Evolutionary conservation across 768 basidiomycete species (phyloP), one percentile per base, ranked within the genome.

Genomic region (Mycena sanguinolenta): DNA sequence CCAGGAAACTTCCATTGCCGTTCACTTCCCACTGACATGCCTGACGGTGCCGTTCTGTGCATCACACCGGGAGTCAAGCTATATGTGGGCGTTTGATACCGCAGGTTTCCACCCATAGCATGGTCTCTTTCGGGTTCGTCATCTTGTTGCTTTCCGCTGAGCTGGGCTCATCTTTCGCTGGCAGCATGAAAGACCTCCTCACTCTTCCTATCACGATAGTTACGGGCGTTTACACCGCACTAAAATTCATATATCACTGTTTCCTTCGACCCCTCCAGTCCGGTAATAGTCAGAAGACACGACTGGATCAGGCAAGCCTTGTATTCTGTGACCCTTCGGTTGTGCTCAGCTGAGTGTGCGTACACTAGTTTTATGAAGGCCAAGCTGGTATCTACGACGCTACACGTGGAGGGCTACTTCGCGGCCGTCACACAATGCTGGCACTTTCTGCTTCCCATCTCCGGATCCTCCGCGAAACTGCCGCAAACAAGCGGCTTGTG

Each of bases 361-460:
- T n/a, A 21, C 19, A 28, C 4, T 32, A 55, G 54, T 55, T 34
- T 4, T n/a, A 55, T n/a, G 19, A 13, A 21, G 54, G 54, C 8
- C 54, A 55, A n/a, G 32, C 54, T 12, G 32, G 13, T 6, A 34
- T 52, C 30, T 34, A 55, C 21, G 54, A 55, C 10, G 6, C 32
- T n/a, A 34, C 21, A 17, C 54, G 30, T 1, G 32, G 32, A 1
- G 32, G 32, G 19, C 21, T 34, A 19, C 19, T 34, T 19, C 54
- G 27, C 32, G 54, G 54, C 8, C 54, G 54, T n/a, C 12, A 55
- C 32, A 34, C 54, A 3, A 85, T 63, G 62, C 50, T 63, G 3
- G 38, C 83, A 62, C 83, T 94, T n/a, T 86, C 87, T 4, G 90
- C 91, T 0, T 85, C 86, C 38, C 92, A 93, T 72, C 80, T 94